Conservation (phyloP, 345 rosid species). For the Balakata baccata region DNA sequence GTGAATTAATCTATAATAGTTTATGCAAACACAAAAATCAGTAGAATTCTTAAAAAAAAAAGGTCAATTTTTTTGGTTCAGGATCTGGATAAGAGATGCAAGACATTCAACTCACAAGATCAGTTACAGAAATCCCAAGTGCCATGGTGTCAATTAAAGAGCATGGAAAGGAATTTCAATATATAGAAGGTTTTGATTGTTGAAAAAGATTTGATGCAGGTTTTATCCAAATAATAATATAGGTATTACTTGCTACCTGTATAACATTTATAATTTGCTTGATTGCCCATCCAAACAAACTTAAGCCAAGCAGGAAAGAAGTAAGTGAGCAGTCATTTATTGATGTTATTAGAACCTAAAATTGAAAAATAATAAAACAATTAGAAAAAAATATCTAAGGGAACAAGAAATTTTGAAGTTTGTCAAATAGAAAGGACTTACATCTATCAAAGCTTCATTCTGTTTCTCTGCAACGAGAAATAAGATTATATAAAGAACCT, state of each 20-base stretch:
- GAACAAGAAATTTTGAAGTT: neutral
- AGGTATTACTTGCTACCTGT: constrained; percentile 49
- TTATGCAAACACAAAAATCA: neutral
- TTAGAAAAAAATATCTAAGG: constrained; percentile 2
- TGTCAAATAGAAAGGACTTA: constrained; percentile 36
- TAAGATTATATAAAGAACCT: constrained; percentile 83
- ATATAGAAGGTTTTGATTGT: neutral
- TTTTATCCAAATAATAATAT: neutral
- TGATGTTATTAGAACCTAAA: constrained; percentile 48
- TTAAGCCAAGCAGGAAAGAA: constrained; percentile 50
- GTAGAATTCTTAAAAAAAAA: neutral
- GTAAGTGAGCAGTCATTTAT: constrained; percentile 40
- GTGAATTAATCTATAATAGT: neutral
- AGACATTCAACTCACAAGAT: too few relatives aligned
- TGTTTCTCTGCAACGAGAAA: constrained; percentile 62
- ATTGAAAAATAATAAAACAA: constrained; percentile 11
- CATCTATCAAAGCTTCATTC: constrained; percentile 56
- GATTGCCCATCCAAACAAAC: constrained; percentile 77
- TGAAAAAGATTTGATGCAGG: neutral
- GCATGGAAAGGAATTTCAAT: neutral
- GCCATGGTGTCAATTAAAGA: too few relatives aligned
- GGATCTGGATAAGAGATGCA: too few relatives aligned
- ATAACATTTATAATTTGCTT: constrained; percentile 73
- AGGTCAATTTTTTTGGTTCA: too few relatives aligned
- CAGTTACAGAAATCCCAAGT: too few relatives aligned